Conservation (phyloP, 2,329 filamentous ascomycete species). For the Ophiobolus disseminans region DNA sequence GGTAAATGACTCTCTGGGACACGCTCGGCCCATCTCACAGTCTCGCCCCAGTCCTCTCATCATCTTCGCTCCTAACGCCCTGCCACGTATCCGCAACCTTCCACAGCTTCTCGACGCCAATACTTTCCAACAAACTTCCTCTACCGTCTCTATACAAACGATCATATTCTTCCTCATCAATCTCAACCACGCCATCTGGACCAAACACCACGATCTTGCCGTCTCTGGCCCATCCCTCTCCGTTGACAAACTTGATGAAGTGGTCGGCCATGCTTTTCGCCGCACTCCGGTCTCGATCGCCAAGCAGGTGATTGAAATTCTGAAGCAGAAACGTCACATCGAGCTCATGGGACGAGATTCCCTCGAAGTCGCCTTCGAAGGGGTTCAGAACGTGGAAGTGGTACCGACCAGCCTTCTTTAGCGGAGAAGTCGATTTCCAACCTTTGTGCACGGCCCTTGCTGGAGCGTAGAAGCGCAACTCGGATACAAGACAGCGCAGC, state of each 20-base stretch:
- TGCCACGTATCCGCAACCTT: constrained; percentile 37
- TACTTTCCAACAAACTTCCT: constrained; percentile 27
- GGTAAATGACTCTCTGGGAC: no score
- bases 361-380: constrained; percentile 27
- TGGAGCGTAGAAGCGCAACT: constrained; percentile 56
- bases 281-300: constrained; percentile 9
- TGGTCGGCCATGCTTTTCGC: constrained; percentile 29
- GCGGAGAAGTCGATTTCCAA: constrained; percentile 23
- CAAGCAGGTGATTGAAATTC: constrained; percentile 31
- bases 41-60: neutral
- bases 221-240: constrained; percentile 29
- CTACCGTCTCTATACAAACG: constrained; percentile 24
- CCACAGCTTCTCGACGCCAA: constrained; percentile 33
- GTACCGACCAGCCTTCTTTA: constrained; percentile 22
- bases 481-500: constrained; percentile 50
- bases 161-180: constrained; percentile 34
- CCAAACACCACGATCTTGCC: constrained; percentile 33
- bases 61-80: constrained; percentile 31
- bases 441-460: constrained; percentile 47
- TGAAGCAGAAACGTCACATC: constrained; percentile 40
- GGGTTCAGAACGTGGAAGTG: constrained; percentile 42
- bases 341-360: constrained; percentile 37
- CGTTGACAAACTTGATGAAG: constrained; percentile 33
- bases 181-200: constrained; percentile 10
- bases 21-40: no score